Percentiles rank a stretch among this genome's conserved stretches.
phyloP scores from a whole-genome alignment of 1,284 basidiomycete species.

The Ustilago lituana region DNA sequence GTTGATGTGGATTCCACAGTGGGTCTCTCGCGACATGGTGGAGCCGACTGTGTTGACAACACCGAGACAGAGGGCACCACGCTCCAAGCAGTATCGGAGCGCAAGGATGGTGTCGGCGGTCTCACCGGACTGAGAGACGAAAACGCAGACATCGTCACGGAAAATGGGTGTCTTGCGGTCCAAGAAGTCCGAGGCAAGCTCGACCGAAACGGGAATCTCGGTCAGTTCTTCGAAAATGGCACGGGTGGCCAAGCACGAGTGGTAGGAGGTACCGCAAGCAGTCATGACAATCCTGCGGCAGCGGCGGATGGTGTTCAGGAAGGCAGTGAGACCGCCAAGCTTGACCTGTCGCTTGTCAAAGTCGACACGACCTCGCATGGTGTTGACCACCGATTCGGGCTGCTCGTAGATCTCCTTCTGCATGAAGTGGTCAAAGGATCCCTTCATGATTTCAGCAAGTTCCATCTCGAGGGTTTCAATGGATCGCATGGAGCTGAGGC shows the following conservation, averaged over 20 bases:
- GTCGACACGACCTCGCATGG: conserved; percentile 99
- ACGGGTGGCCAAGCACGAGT: conserved; percentile 96
- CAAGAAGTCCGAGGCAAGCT: conserved; percentile 97
- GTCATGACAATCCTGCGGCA: conserved; percentile 95
- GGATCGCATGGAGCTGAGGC: conserved; percentile 81
- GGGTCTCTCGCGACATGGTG: conserved; percentile 96
- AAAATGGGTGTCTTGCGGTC: conserved; percentile 99
- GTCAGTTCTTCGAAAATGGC: conserved; percentile 99
- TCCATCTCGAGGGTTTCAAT: conserved; percentile 99
- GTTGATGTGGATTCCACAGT: conserved; percentile 99
- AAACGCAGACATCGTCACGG: conserved; percentile 96
- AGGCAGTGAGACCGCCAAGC: conserved; percentile 92
- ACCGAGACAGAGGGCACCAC: conserved; percentile 91
- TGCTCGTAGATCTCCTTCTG: conserved; percentile 99
- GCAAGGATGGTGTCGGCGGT: conserved; percentile 98
- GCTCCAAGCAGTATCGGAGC: conserved; percentile 93
- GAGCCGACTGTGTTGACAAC: conserved; percentile 99
- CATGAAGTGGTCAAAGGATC: conserved; percentile 99
- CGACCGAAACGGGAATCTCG: conserved; percentile 96
- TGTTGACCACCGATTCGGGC: conserved; percentile 99
- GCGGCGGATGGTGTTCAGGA: conserved; percentile 93
- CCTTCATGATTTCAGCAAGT: conserved; percentile 99
- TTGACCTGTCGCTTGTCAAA: conserved; percentile 92
- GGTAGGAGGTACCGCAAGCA: conserved; percentile 97
- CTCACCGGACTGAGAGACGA: conserved; percentile 97